Conservation (phyloP, 495 filamentous ascomycete genomes). For the Penicillium nucicola region DNA sequence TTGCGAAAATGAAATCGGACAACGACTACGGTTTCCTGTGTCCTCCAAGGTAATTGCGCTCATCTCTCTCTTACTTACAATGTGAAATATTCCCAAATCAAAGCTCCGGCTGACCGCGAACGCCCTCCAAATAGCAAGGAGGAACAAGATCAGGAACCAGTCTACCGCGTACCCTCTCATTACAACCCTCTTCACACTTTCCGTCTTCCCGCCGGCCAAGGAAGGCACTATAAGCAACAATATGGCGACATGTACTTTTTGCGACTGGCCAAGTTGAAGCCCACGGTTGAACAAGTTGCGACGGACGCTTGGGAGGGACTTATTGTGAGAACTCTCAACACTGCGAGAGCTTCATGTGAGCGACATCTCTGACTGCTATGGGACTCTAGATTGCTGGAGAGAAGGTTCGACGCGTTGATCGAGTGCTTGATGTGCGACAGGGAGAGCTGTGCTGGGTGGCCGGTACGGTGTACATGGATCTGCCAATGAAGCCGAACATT, state of each 20-base stretch:
- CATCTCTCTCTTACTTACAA: not conserved
- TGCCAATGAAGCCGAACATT: conserved; percentile 96
- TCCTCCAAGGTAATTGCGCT: conserved; percentile 31
- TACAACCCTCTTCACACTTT: conserved; percentile 78
- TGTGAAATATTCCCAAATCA: not conserved
- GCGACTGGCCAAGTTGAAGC: conserved; percentile 83
- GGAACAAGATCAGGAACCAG: conserved; percentile 36
- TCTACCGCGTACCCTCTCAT: conserved; percentile 51
- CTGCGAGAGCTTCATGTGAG: not conserved
- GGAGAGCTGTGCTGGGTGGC: conserved; percentile 94
- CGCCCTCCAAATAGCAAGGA: conserved; percentile 29
- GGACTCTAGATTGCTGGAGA: conserved; percentile 67
- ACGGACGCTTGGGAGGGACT: conserved; percentile 72
- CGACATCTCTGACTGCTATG: not conserved
- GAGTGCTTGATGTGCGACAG: conserved; percentile 93
- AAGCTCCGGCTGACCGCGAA: conserved; percentile 18
- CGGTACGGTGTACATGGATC: conserved; percentile 95
- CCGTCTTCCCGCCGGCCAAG: conserved; percentile 60
- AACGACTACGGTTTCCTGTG: conserved; percentile 34
- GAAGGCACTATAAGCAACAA: conserved; percentile 86
- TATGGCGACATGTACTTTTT: conserved; percentile 97
- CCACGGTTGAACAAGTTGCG: conserved; percentile 72
- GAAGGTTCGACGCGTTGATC: conserved; percentile 66
- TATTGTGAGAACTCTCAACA: conserved; percentile 38
- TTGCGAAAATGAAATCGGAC: conserved; percentile 23